Percentiles rank a stretch among this genome's conserved stretches.
Evolutionary conservation across 2,329 filamentous ascomycete species (phyloP).

Genomic region (Fusarium drepaniforme): DNA sequence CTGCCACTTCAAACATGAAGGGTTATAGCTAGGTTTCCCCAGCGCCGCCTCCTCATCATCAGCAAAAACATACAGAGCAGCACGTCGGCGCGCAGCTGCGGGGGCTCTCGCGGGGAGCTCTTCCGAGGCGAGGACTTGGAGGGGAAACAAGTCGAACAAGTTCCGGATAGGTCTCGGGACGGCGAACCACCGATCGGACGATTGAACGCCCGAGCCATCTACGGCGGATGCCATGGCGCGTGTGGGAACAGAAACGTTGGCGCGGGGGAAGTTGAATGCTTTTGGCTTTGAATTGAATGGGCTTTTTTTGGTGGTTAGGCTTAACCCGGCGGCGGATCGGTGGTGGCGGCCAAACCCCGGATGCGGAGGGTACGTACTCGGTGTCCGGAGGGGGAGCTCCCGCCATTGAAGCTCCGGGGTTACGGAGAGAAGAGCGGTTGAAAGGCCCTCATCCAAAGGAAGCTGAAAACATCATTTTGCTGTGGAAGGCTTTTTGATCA

Average conservation of each 20-base stretch:
- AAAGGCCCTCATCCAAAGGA: neutral
- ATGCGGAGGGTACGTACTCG: constrained; percentile 33
- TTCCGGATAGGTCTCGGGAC: constrained; percentile 82
- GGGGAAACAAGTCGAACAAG: constrained; percentile 87
- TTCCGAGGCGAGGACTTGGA: constrained; percentile 81
- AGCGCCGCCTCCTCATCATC: constrained; percentile 69
- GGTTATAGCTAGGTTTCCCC: constrained; percentile 85
- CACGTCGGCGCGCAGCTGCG: constrained; percentile 54
- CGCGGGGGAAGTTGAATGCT: neutral
- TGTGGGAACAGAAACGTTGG: neutral
- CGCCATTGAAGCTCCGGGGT: neutral
- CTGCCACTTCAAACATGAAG: constrained; percentile 96
- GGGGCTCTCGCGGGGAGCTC: constrained; percentile 74
- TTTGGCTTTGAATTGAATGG: neutral
- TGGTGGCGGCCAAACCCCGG: constrained; percentile 35
- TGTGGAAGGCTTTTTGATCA: neutral
- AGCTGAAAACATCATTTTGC: neutral
- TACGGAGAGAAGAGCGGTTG: neutral
- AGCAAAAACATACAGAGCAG: constrained; percentile 83
- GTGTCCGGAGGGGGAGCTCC: neutral
- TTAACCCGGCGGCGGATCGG: constrained; percentile 28
- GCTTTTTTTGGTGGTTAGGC: constrained; percentile 22
- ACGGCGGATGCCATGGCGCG: constrained; percentile 32
- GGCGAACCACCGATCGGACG: constrained; percentile 57
- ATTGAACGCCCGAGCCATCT: constrained; percentile 18